phyloP scores from a whole-genome alignment of 257 asterid species.

The Leptodermis oblonga region DNA sequence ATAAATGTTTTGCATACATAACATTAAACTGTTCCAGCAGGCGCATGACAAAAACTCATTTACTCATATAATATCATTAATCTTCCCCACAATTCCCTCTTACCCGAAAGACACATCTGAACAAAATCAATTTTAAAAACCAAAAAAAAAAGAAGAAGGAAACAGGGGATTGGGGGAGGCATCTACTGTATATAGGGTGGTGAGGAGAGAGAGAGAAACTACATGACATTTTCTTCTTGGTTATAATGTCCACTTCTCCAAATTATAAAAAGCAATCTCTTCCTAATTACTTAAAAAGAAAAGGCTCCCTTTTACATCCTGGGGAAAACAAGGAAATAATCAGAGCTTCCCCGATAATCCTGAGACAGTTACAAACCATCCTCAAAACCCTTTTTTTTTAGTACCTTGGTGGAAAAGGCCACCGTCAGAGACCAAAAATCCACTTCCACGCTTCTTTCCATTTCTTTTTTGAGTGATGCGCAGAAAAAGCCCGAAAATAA shows the following conservation, averaged over 20 bases:
- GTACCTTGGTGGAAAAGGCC: conserved; percentile 12
- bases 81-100: conserved; percentile 10
- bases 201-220: conserved; percentile 16
- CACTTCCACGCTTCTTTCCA: conserved; percentile 3
- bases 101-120: conserved; percentile 13
- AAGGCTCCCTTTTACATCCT: conserved; percentile 29
- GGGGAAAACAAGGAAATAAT: conserved; percentile 25
- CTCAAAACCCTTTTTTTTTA: conserved; percentile 14
- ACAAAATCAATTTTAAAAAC: conserved; percentile 10
- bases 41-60: conserved; percentile 12
- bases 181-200: conserved; percentile 7
- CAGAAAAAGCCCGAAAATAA: conserved; percentile 10
- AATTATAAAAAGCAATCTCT: conserved; percentile 26
- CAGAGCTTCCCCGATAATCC: conserved; percentile 26
- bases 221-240: conserved; percentile 18
- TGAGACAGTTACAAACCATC: conserved; percentile 32
- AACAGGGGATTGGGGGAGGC: conserved; percentile 2
- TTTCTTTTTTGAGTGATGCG: conserved; percentile 8
- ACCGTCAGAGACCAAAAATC: conserved; percentile 14
- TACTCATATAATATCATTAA: conserved; percentile 9
- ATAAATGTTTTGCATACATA: conserved; percentile 9
- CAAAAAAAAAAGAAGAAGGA: not conserved
- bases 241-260: conserved; percentile 20
- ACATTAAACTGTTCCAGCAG: not conserved
- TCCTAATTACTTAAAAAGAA: conserved; percentile 26